Evolutionary conservation across 23 red algal genomes (phyloP).

Genomic region (Chondrus crispus): DNA sequence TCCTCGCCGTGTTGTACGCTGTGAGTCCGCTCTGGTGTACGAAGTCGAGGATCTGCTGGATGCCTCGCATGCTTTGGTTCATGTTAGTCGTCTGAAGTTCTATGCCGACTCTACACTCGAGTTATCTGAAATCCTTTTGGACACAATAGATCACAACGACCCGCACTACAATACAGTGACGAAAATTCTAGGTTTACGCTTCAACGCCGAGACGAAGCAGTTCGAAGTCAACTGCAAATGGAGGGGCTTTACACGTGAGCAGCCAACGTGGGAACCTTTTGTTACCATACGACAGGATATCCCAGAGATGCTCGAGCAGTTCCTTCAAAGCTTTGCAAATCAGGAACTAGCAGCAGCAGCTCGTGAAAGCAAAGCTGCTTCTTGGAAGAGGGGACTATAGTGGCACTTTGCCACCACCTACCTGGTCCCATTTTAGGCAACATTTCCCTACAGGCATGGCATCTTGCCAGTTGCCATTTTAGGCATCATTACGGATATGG

Average conservation of each 20-base stretch:
- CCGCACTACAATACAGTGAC: neutral
- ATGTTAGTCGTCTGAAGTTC: neutral
- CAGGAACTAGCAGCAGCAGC: neutral
- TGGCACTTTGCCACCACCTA: no score
- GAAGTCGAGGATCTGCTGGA: neutral
- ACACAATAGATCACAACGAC: conserved; percentile 19
- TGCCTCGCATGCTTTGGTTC: neutral
- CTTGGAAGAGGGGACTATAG: neutral
- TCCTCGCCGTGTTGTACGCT: neutral
- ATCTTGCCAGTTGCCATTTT: no score
- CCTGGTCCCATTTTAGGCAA: no score
- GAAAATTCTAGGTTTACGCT: neutral
- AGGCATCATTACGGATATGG: no score
- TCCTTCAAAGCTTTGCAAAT: neutral
- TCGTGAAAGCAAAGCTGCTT: neutral
- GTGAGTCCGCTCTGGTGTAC: neutral
- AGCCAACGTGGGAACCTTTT: conserved; percentile 8
- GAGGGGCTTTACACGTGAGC: neutral
- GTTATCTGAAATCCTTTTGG: neutral
- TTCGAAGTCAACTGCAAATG: conserved; percentile 13
- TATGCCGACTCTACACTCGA: neutral
- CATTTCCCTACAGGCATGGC: no score
- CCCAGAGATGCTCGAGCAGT: conserved; percentile 11
- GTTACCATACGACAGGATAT: neutral
- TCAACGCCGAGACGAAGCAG: neutral